Conservation (phyloP, 768 basidiomycete genomes). For the Mycena maculata region DNA sequence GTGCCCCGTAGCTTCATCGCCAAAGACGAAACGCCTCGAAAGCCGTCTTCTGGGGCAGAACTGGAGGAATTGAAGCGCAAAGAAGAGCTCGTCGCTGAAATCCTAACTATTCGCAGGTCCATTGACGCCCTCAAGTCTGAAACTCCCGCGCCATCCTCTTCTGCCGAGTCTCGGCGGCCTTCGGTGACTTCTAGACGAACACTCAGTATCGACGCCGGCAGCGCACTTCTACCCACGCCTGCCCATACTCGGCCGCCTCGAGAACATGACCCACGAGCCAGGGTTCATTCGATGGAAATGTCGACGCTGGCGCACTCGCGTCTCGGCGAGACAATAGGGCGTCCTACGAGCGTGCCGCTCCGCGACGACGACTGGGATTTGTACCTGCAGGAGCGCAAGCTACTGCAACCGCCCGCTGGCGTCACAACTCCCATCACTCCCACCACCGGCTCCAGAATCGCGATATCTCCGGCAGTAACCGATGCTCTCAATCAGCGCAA, state of each 20-base stretch:
- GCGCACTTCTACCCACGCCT: conserved; percentile 58
- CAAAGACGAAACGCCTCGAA: conserved; percentile 52
- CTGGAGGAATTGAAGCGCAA: conserved; percentile 73
- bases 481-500: conserved; percentile 81
- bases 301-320: conserved; percentile 57
- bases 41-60: conserved; percentile 54
- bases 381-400: conserved; percentile 86
- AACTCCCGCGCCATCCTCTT: conserved; percentile 72
- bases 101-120: conserved; percentile 81
- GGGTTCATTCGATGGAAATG: conserved; percentile 81
- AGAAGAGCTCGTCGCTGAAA: conserved; percentile 79
- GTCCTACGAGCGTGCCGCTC: conserved; percentile 81
- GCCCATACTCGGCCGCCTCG: conserved; percentile 78
- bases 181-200: conserved; percentile 78
- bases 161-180: conserved; percentile 70
- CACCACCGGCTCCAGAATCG: conserved; percentile 54
- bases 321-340: conserved; percentile 66
- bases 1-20: conserved; percentile 79
- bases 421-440: conserved; percentile 83
- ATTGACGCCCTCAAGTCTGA: conserved; percentile 82
- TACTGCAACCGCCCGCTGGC: conserved; percentile 86
- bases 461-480: conserved; percentile 77
- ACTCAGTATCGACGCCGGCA: conserved; percentile 73
- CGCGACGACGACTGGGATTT: conserved; percentile 87
- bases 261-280: conserved; percentile 72